Percentiles rank a stretch among this genome's conserved stretches.
Conservation (phyloP, 257 asterid genomes). For the Coffea eugenioides region DNA sequence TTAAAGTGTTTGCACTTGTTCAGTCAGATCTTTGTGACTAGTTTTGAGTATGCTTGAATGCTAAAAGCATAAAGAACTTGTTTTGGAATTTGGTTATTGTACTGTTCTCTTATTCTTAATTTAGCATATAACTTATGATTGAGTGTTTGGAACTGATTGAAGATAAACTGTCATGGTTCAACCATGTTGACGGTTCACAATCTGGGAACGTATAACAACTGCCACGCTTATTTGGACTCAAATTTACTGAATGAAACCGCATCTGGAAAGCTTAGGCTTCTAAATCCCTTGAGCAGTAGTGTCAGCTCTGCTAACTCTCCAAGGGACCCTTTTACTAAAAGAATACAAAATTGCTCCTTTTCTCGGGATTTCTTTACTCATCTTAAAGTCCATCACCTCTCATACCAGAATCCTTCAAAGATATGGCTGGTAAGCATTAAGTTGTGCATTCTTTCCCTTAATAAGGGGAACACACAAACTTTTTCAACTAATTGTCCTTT, state of each 20-base stretch:
- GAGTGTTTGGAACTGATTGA: constrained; percentile 6
- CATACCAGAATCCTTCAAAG: constrained; percentile 51
- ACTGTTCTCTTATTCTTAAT: neutral
- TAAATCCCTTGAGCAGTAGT: constrained; percentile 35
- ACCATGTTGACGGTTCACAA: constrained; percentile 48
- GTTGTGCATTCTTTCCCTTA: neutral
- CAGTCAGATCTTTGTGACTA: neutral
- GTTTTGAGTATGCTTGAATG: neutral
- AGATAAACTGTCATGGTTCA: constrained; percentile 43
- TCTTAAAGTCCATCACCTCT: constrained; percentile 40
- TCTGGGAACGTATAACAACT: constrained; percentile 41
- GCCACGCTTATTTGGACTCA: constrained; percentile 37
- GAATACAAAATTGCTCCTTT: constrained; percentile 40
- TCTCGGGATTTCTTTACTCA: constrained; percentile 35
- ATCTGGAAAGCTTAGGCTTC: constrained; percentile 30
- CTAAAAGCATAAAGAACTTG: neutral
- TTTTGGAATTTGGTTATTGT: neutral
- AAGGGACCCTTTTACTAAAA: constrained; percentile 34
- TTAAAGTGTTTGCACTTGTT: neutral
- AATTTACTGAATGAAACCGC: constrained; percentile 46
- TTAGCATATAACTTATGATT: neutral
- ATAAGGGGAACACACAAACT: neutral
- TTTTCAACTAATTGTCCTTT: neutral
- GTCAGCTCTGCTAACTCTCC: constrained; percentile 24
- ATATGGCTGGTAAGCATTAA: constrained; percentile 66